phyloP scores from a whole-genome alignment of 495 filamentous ascomycete species.

The Penicillium cataractarum region DNA sequence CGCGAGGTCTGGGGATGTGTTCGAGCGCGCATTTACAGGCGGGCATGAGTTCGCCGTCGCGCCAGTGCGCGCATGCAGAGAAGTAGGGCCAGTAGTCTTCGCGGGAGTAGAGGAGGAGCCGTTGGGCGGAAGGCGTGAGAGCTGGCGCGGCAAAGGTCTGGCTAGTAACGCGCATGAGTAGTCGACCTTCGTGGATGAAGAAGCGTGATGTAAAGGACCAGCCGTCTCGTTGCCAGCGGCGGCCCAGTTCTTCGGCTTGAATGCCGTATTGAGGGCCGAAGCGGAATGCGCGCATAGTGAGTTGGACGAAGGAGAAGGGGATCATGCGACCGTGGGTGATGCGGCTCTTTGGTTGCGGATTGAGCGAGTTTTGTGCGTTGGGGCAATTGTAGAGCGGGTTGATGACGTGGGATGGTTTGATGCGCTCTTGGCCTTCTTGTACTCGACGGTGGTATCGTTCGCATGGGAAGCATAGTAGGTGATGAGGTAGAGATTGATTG shows the following conservation, averaged over 20 bases:
- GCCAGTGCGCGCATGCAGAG: conserved; percentile 62
- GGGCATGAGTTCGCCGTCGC: conserved; percentile 59
- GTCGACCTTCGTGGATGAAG: conserved; percentile 51
- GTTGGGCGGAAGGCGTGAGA: conserved; percentile 47
- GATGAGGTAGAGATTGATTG: conserved; percentile 49
- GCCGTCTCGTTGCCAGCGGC: conserved; percentile 52
- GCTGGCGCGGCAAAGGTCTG: conserved; percentile 46
- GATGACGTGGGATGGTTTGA: conserved; percentile 49
- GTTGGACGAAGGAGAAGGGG: conserved; percentile 58
- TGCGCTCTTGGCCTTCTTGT: conserved; percentile 50
- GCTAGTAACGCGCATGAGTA: conserved; percentile 57
- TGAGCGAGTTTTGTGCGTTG: conserved; percentile 42
- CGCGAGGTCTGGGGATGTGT: conserved; percentile 54
- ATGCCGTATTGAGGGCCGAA: conserved; percentile 52
- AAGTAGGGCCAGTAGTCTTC: conserved; percentile 65
- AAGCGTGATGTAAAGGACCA: conserved; percentile 57
- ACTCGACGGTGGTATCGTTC: conserved; percentile 53
- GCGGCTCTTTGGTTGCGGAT: conserved; percentile 49
- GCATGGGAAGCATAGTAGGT: conserved; percentile 63
- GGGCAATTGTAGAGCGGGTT: conserved; percentile 60
- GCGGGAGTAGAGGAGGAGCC: conserved; percentile 57
- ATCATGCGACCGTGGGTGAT: conserved; percentile 56
- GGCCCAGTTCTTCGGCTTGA: conserved; percentile 38
- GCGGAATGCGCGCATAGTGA: conserved; percentile 46
- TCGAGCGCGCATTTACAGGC: conserved; percentile 61